These are phyloP conservation scores for Stagonosporopsis tanaceti DNA, from an alignment of 2,329 filamentous ascomycete species.

Conservation along the genomic window DNA sequence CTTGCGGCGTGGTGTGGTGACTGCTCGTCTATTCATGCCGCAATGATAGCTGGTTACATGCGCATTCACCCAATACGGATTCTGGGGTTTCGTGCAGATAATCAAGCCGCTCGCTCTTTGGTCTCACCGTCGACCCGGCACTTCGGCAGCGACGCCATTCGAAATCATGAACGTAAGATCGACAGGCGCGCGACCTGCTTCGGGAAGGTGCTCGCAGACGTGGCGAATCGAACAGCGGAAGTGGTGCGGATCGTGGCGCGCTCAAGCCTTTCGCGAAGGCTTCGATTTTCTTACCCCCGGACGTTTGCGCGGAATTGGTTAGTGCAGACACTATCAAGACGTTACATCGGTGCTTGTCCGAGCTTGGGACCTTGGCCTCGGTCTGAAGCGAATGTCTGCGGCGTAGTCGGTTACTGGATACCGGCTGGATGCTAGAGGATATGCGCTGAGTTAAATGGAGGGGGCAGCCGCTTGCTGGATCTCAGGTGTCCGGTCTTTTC, in stretches of 20 bases:
- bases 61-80: constrained; percentile 7
- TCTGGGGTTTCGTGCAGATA: constrained; percentile 12
- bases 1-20: neutral
- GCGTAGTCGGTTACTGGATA: constrained; percentile 21
- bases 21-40: constrained; percentile 10
- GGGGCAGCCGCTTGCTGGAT: constrained; percentile 19
- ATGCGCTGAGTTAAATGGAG: constrained; percentile 35
- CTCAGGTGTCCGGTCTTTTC: constrained; percentile 25
- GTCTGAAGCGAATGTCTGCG: constrained; percentile 23
- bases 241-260: constrained; percentile 23
- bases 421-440: constrained; percentile 10
- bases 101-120: constrained; percentile 15
- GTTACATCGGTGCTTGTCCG: constrained; percentile 45
- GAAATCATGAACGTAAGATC: constrained; percentile 34
- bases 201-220: constrained; percentile 36
- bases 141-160: constrained; percentile 21
- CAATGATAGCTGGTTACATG: constrained; percentile 12
- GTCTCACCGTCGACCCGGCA: constrained; percentile 22
- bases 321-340: constrained; percentile 32
- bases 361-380: constrained; percentile 27
- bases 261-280: constrained; percentile 40
- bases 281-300: constrained; percentile 34
- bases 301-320: constrained; percentile 20
- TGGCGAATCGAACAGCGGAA: constrained; percentile 9
- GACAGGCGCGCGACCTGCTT: constrained; percentile 21